Evolutionary conservation across 164 flowering plant species (phyloP).

Genomic region (Berberis thunbergii): DNA sequence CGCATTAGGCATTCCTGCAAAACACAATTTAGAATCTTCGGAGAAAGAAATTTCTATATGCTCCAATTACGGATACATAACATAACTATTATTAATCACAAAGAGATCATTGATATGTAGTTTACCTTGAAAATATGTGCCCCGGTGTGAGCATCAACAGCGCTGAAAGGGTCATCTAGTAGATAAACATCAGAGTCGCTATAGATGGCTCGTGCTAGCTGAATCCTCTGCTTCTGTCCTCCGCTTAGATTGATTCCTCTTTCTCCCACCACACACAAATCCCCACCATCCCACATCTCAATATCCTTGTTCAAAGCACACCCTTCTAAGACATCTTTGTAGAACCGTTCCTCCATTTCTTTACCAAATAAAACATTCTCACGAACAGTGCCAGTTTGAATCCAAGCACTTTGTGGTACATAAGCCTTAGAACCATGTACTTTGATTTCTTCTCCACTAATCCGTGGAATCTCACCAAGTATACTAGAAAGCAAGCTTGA

Average conservation of each 20-base stretch:
- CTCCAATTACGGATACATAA: no score
- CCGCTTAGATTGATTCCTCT: conserved; percentile 82
- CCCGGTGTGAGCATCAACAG: conserved; percentile 86
- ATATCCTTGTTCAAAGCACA: conserved; percentile 70
- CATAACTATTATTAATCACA: background rate
- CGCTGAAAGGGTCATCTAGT: conserved; percentile 87
- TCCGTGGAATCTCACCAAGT: conserved; percentile 64
- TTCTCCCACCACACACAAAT: conserved; percentile 58
- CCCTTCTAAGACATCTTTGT: conserved; percentile 49
- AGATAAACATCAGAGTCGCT: conserved; percentile 62
- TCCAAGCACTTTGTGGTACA: conserved; percentile 85
- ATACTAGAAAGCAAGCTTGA: conserved; percentile 68
- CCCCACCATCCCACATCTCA: conserved; percentile 55
- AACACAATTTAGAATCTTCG: background rate
- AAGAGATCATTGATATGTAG: background rate
- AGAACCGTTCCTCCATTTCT: conserved; percentile 39
- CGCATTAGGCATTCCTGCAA: conserved; percentile 65
- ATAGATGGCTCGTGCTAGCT: conserved; percentile 71
- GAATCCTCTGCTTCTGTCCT: conserved; percentile 84
- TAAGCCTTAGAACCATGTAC: conserved; percentile 67
- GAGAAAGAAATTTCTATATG: no score
- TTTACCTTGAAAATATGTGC: conserved; percentile 69
- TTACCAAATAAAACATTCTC: conserved; percentile 79
- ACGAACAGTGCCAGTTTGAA: conserved; percentile 68
- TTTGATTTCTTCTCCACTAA: conserved; percentile 38